Evolutionary conservation across 1,139 yeast genomes (phyloP).

Genomic region (Debaryomyces coudertii): DNA sequence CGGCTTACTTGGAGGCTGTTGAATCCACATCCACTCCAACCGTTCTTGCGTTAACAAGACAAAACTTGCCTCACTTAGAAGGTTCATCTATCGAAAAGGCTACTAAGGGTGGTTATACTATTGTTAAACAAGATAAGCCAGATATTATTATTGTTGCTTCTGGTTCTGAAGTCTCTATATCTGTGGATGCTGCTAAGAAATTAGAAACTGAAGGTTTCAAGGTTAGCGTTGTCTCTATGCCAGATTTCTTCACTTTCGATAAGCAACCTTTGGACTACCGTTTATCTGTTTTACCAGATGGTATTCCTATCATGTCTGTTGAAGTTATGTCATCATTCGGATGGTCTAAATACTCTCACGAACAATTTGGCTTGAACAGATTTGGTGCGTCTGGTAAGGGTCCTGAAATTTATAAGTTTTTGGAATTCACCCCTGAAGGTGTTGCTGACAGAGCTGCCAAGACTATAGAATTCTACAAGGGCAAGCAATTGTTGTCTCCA

Average conservation of each 20-base stretch:
- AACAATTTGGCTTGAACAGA: conserved; percentile 92
- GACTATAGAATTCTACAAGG: conserved; percentile 84
- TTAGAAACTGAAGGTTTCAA: conserved; percentile 66
- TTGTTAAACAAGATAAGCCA: conserved; percentile 62
- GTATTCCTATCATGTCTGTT: conserved; percentile 89
- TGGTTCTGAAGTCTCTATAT: conserved; percentile 92
- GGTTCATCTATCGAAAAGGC: conserved; percentile 94
- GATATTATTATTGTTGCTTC: conserved; percentile 84
- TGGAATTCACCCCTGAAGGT: conserved; percentile 93
- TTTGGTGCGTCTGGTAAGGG: conserved; percentile 98
- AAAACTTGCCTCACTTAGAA: conserved; percentile 94
- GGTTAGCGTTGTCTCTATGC: conserved; percentile 86
- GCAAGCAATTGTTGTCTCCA: conserved; percentile 72
- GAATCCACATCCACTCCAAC: conserved; percentile 79
- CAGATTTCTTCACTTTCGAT: conserved; percentile 92
- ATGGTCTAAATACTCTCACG: conserved; percentile 96
- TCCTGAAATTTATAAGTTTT: conserved; percentile 76
- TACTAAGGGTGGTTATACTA: conserved; percentile 90
- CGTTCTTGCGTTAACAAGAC: conserved; percentile 92
- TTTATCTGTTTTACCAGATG: conserved; percentile 89
- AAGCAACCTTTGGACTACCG: conserved; percentile 77
- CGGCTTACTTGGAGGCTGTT: conserved; percentile 86
- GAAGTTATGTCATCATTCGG: conserved; percentile 94
- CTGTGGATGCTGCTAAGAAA: conserved; percentile 79
- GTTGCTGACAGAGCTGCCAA: conserved; percentile 83